phyloP scores from a whole-genome alignment of 2,329 filamentous ascomycete species.

The Beauveria scarabaeidicola region DNA sequence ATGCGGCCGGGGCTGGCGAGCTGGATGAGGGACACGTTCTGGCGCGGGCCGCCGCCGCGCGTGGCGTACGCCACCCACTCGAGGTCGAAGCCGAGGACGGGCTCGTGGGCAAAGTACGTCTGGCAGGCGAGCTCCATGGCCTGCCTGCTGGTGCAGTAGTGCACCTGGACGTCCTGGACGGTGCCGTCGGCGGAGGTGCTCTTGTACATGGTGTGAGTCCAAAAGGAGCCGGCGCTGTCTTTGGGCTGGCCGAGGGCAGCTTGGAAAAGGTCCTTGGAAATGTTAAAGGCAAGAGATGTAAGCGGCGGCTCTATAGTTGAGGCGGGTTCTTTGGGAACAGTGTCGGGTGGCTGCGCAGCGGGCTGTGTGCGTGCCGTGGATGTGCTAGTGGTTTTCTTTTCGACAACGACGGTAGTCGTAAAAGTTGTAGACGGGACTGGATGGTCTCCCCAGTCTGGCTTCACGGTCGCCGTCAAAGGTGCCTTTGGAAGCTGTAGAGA shows the following conservation, averaged over 20 bases:
- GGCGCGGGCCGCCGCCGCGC: conserved; percentile 42
- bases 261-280: conserved; percentile 36
- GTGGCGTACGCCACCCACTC: conserved; percentile 63
- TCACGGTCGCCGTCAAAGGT: background rate
- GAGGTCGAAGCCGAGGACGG: conserved; percentile 77
- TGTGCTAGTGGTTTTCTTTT: background rate
- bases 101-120: conserved; percentile 57
- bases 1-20: conserved; percentile 69
- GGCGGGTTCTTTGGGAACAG: background rate
- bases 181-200: conserved; percentile 34
- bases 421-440: background rate
- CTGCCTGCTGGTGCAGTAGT: conserved; percentile 65
- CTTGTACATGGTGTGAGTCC: conserved; percentile 62
- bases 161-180: conserved; percentile 52
- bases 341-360: background rate
- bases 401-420: background rate
- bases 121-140: conserved; percentile 59
- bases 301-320: conserved; percentile 23
- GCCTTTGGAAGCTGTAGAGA: background rate
- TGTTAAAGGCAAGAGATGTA: conserved; percentile 36
- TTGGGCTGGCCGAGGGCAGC: conserved; percentile 38
- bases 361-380: background rate
- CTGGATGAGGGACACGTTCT: conserved; percentile 75
- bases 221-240: conserved; percentile 47
- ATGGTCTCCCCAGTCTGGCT: background rate